A percentile compares a stretch with the other conserved stretches of the same genome.
phyloP scores from a whole-genome alignment of 106 monocot species.

The Dendrobium chrysotoxum region DNA sequence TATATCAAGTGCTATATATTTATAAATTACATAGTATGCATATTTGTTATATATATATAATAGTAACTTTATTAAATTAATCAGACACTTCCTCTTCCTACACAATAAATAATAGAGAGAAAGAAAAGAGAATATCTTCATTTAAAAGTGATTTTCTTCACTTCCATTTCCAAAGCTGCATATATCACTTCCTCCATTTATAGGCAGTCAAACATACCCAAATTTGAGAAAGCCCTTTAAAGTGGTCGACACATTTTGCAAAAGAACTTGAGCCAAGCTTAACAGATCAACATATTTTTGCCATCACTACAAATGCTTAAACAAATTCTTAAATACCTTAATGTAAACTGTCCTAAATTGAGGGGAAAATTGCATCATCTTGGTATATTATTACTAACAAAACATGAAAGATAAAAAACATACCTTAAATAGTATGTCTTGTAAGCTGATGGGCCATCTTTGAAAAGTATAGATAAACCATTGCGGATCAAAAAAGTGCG shows the following conservation, averaged over 20 bases:
- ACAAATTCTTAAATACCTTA: background rate
- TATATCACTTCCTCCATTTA: background rate
- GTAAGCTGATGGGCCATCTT: conserved; percentile 88
- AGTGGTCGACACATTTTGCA: background rate
- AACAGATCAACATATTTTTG: background rate
- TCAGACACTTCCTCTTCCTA: no score
- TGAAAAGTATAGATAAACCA: conserved; percentile 90
- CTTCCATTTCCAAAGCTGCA: background rate
- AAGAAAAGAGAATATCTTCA: no score
- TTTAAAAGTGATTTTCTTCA: no score
- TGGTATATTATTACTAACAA: background rate
- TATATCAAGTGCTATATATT: no score
- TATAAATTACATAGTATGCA: no score
- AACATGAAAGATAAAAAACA: background rate
- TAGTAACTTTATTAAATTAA: no score
- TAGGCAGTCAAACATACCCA: background rate
- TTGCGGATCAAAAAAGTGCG: conserved; percentile 97
- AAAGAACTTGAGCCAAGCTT: background rate
- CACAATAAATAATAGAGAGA: no score
- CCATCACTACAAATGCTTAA: background rate
- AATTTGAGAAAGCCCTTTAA: background rate
- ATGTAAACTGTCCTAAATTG: background rate
- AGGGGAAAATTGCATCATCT: background rate
- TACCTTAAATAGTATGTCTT: conserved; percentile 94
- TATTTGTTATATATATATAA: no score